A percentile compares a stretch with the other conserved stretches of the same genome.
Evolutionary conservation across 1,139 yeast genomes (phyloP).

Genomic region (Kodamaea ohmeri): DNA sequence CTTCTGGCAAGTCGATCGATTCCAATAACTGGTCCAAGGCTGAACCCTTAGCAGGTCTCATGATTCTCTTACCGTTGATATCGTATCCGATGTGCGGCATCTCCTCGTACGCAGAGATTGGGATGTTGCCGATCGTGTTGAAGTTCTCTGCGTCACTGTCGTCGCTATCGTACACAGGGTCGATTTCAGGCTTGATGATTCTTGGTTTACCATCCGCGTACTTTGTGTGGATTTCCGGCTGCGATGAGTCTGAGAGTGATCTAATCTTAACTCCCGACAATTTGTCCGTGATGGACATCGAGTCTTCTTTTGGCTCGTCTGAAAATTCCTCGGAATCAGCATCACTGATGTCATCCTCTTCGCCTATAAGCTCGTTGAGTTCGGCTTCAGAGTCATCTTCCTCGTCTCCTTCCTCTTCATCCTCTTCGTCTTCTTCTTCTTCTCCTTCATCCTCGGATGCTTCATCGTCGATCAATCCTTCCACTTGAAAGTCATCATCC

Average conservation of each 20-base stretch:
- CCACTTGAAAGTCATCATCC: slow-evolving; percentile 28
- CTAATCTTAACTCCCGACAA: slow-evolving; percentile 53
- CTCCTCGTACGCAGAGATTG: slow-evolving; percentile 90
- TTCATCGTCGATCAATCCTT: slow-evolving; percentile 27
- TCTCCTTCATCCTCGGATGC: slow-evolving; percentile 21
- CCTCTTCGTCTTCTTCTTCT: slow-evolving; percentile 30
- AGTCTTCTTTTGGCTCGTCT: slow-evolving; percentile 51
- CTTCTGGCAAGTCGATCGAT: slow-evolving; percentile 89
- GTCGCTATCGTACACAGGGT: slow-evolving; percentile 90
- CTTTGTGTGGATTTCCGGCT: slow-evolving; percentile 40
- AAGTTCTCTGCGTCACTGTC: slow-evolving; percentile 82
- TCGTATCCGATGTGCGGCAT: slow-evolving; percentile 97
- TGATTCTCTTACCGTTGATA: slow-evolving; percentile 93
- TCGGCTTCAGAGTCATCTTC: slow-evolving; percentile 60
- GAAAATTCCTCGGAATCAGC: slow-evolving; percentile 42
- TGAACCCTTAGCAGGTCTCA: slow-evolving; percentile 97
- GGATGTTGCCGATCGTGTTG: slow-evolving; percentile 92
- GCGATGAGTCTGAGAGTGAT: slow-evolving; percentile 36
- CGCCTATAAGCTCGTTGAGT: slow-evolving; percentile 55
- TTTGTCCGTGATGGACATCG: slow-evolving; percentile 52
- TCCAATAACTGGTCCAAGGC: slow-evolving; percentile 90
- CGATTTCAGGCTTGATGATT: slow-evolving; percentile 79
- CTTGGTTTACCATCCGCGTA: slow-evolving; percentile 82
- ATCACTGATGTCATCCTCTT: slow-evolving; percentile 40
- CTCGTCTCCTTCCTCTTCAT: slow-evolving; percentile 28